These are phyloP conservation scores for Chaetomium olivaceum DNA, from an alignment of 2,329 filamentous ascomycete genomes.

Conservation along the genomic window DNA sequence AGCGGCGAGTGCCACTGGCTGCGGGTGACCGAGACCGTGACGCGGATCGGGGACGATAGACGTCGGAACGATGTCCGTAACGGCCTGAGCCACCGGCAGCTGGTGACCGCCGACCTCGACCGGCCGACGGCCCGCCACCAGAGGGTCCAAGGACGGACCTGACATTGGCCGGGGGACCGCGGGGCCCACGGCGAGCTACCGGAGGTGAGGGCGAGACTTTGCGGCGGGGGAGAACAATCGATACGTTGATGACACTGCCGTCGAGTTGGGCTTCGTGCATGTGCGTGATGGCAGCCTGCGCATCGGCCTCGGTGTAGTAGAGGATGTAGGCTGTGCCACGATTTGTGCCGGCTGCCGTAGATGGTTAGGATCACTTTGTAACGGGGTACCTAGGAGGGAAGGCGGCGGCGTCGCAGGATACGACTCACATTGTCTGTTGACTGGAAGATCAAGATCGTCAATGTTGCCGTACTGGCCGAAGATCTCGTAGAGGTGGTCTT, in stretches of 20 bases:
- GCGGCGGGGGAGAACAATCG: slow-evolving; percentile 80
- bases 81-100: slow-evolving; percentile 38
- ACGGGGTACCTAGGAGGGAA: neutral
- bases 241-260: slow-evolving; percentile 78
- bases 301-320: slow-evolving; percentile 73
- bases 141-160: slow-evolving; percentile 37
- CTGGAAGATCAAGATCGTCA: slow-evolving; percentile 82
- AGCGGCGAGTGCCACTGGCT: slow-evolving; percentile 40
- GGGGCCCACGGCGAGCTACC: slow-evolving; percentile 62
- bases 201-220: slow-evolving; percentile 82
- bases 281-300: slow-evolving; percentile 85
- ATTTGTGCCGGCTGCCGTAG: slow-evolving; percentile 72
- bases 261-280: slow-evolving; percentile 99
- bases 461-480: slow-evolving; percentile 88
- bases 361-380: slow-evolving; percentile 21
- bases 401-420: neutral
- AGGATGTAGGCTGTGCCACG: slow-evolving; percentile 92
- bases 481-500: slow-evolving; percentile 85
- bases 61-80: slow-evolving; percentile 52
- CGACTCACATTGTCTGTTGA: slow-evolving; percentile 77
- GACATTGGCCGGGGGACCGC: slow-evolving; percentile 45
- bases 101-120: slow-evolving; percentile 30
- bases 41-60: slow-evolving; percentile 62
- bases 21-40: slow-evolving; percentile 52
- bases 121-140: slow-evolving; percentile 35